Base-by-base conservation (phyloP, 2,329 filamentous ascomycete genomes). In the Colletotrichum eleusines region DNA sequence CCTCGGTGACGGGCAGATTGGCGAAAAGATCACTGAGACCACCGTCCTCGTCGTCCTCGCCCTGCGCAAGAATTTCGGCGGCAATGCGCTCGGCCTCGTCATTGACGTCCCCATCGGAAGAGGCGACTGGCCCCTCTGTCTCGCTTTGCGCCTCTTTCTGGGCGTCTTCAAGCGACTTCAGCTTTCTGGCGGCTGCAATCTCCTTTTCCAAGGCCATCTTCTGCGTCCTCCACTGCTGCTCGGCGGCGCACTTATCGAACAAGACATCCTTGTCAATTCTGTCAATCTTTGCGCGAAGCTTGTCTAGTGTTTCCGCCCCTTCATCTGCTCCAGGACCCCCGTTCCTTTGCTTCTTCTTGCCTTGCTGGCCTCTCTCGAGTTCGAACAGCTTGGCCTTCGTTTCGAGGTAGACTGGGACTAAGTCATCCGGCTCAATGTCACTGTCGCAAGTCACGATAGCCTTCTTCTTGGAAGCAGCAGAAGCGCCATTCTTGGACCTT, bases 241-340 rank as follows among this genome's bases (percentile, higher is more conserved):
- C 89, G 5, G 91, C 92, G 42, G 87, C 79, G 55, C 86, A 84
- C 68, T 86, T 87, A 77, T 95, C 92, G 76, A 95, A 94, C 3
- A 95, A 82, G 20, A 94, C 85, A 77, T 95, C 93, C 33, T 89
- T 91, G 76, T 96, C 92, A 51, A 98, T 93, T 72, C 88, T 88
- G 46, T 90, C 87, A 48, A 98, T 82, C 77, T 95, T 97, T 20
- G 90, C 89, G 50, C 91, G 86, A 2, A 97, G 81, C 75, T 90
- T 93, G 12, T 87, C 86, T 53, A 90, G 83, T 73, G 89, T 86
- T 33, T 88, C 79, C 72, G 89, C 87, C 28, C 87, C 79, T 20
- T 80, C 78, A 35, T 83, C 79, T 12, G 76, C 74, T 1, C 81
- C 66, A 28, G 53, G 42, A 72, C 78, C 72, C 44, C 73, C 74